Percentiles rank a stretch among this genome's conserved stretches.
Evolutionary conservation across 2,329 filamentous ascomycete genomes (phyloP).

Genomic region (Talaromyces albobiverticillius): DNA sequence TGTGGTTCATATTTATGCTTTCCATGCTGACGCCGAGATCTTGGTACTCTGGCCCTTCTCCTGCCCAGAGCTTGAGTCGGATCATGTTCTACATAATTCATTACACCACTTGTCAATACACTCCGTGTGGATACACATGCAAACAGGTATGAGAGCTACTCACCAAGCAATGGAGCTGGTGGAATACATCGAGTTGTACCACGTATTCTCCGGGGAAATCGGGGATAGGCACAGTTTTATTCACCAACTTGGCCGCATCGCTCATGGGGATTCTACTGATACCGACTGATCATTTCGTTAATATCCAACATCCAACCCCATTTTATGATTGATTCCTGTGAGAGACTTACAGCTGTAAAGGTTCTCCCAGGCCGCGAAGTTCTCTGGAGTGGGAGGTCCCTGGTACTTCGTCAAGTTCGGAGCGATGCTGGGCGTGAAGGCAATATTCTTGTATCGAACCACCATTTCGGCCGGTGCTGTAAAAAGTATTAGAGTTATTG

Average conservation of each 20-base stretch:
- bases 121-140: too few relatives aligned
- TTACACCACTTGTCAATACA: neutral
- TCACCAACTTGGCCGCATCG: constrained; percentile 24
- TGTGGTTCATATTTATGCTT: neutral
- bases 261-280: constrained; percentile 1
- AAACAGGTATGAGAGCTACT: neutral
- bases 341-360: neutral
- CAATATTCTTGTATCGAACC: neutral
- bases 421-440: neutral
- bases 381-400: constrained; percentile 1
- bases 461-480: neutral
- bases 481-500: neutral
- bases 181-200: constrained; percentile 16
- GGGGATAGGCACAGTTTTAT: constrained; percentile 15
- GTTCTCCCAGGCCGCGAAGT: neutral
- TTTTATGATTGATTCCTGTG: neutral
- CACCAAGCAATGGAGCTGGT: constrained; percentile 8
- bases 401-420: constrained; percentile 4
- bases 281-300: neutral
- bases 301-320: neutral
- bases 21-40: neutral
- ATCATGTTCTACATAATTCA: constrained; percentile 1
- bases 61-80: neutral
- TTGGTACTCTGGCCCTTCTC: neutral
- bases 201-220: constrained; percentile 4